phyloP scores from a whole-genome alignment of 2,329 filamentous ascomycete species.

The Xylariaceae sp. region DNA sequence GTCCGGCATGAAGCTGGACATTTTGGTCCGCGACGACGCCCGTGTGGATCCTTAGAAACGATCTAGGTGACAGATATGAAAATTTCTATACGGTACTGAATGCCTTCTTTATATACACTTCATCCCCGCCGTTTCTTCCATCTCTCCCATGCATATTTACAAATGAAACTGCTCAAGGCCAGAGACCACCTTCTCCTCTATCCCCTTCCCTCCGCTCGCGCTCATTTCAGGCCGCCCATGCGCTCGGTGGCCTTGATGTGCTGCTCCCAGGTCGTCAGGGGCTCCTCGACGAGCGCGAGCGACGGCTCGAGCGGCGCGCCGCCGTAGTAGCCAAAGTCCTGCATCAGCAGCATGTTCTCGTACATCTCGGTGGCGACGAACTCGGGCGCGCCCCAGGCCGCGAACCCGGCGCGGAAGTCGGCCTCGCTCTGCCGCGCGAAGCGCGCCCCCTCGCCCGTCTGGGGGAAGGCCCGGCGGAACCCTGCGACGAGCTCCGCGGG shows the following conservation, averaged over 20 bases:
- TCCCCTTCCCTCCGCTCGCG: neutral
- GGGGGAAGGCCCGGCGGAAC: slow-evolving; percentile 30
- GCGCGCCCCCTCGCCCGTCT: slow-evolving; percentile 30
- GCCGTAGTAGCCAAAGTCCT: slow-evolving; percentile 45
- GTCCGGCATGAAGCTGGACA: no score
- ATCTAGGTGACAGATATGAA: no score
- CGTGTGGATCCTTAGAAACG: no score
- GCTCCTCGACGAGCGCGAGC: slow-evolving; percentile 28
- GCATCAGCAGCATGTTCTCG: slow-evolving; percentile 45
- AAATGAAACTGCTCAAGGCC: no score
- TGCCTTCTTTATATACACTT: no score
- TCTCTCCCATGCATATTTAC: no score
- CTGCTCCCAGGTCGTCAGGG: slow-evolving; percentile 35
- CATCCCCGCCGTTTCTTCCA: no score
- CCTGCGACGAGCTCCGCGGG: slow-evolving; percentile 29
- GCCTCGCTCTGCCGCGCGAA: slow-evolving; percentile 30
- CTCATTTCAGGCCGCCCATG: slow-evolving; percentile 30
- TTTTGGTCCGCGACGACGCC: no score
- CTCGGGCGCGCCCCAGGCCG: slow-evolving; percentile 28
- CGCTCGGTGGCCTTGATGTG: slow-evolving; percentile 25
- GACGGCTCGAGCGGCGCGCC: slow-evolving; percentile 34
- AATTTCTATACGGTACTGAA: no score
- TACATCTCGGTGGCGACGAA: slow-evolving; percentile 39
- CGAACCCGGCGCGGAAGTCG: slow-evolving; percentile 31
- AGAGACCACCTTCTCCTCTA: neutral